A percentile compares a stretch with the other conserved stretches of the same genome.
Evolutionary conservation across 768 basidiomycete genomes (phyloP).

Genomic region (Tylopilus cervinicoccineus): DNA sequence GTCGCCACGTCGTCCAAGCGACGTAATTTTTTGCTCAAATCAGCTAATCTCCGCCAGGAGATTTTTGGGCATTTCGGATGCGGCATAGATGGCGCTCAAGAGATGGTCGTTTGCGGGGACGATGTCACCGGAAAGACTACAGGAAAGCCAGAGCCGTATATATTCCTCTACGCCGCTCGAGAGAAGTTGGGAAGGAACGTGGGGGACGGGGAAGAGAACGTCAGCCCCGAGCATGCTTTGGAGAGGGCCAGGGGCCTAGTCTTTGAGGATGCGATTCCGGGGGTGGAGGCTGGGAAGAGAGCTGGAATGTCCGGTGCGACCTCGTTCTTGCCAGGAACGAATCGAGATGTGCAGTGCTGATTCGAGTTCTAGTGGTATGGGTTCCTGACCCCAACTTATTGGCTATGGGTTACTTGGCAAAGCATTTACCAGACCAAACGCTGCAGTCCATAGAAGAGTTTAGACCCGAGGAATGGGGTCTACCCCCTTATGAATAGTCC

Average conservation of each 20-base stretch:
- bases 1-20: slow-evolving; percentile 75
- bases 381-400: slow-evolving; percentile 73
- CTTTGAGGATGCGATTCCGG: slow-evolving; percentile 78
- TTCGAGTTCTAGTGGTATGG: slow-evolving; percentile 62
- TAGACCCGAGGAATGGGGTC: slow-evolving; percentile 77
- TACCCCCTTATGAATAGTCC: slow-evolving; percentile 56
- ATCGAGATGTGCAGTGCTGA: slow-evolving; percentile 3
- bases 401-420: slow-evolving; percentile 41
- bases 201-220: slow-evolving; percentile 39
- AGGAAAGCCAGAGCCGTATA: slow-evolving; percentile 82
- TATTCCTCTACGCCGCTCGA: slow-evolving; percentile 72
- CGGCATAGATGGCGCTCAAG: slow-evolving; percentile 25
- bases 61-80: slow-evolving; percentile 44
- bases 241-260: slow-evolving; percentile 67
- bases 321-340: background rate
- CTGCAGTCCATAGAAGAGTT: slow-evolving; percentile 67
- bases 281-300: slow-evolving; percentile 75
- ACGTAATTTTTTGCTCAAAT: slow-evolving; percentile 66
- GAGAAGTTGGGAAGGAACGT: slow-evolving; percentile 54
- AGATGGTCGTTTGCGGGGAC: slow-evolving; percentile 67
- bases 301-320: slow-evolving; percentile 81
- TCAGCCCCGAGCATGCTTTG: slow-evolving; percentile 33
- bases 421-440: slow-evolving; percentile 56
- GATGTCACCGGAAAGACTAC: slow-evolving; percentile 51
- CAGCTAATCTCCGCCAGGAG: slow-evolving; percentile 49